phyloP scores from a whole-genome alignment of 2,329 filamentous ascomycete species.

The Pseudopithomyces maydicus region DNA sequence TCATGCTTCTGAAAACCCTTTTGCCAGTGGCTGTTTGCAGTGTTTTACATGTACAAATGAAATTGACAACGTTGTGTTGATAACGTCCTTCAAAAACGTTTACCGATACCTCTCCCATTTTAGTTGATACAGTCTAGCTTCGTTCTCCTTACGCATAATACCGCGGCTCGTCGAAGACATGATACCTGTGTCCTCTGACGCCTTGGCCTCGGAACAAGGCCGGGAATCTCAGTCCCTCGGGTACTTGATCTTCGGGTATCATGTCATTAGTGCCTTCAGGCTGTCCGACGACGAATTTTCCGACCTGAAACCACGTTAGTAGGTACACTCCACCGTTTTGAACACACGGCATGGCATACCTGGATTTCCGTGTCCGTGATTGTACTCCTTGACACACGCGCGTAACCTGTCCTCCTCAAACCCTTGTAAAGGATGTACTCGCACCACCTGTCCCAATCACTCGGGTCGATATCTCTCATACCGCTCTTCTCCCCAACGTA shows the following conservation, averaged over 20 bases:
- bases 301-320: constrained; percentile 58
- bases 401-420: constrained; percentile 84
- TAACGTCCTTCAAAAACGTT: not conserved
- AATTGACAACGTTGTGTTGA: not conserved
- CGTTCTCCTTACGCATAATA: constrained; percentile 33
- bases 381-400: constrained; percentile 82
- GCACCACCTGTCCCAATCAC: constrained; percentile 97
- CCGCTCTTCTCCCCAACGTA: constrained; percentile 86
- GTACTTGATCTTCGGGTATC: constrained; percentile 74
- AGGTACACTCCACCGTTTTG: not conserved
- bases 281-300: constrained; percentile 87
- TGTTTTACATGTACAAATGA: not conserved
- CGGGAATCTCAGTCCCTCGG: constrained; percentile 81
- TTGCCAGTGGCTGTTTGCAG: not conserved
- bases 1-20: not conserved
- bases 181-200: constrained; percentile 87
- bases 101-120: not conserved
- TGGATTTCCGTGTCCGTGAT: constrained; percentile 98
- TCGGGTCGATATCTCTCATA: constrained; percentile 93
- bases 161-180: constrained; percentile 81
- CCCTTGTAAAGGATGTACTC: constrained; percentile 98
- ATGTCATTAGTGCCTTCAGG: constrained; percentile 68
- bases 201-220: constrained; percentile 82
- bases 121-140: not conserved
- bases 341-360: constrained; percentile 51